Percentiles rank a stretch among this genome's conserved stretches.
These are phyloP conservation scores for Coprinopsis cinerea DNA, from an alignment of 768 basidiomycete genomes.

Conservation along the genomic window DNA sequence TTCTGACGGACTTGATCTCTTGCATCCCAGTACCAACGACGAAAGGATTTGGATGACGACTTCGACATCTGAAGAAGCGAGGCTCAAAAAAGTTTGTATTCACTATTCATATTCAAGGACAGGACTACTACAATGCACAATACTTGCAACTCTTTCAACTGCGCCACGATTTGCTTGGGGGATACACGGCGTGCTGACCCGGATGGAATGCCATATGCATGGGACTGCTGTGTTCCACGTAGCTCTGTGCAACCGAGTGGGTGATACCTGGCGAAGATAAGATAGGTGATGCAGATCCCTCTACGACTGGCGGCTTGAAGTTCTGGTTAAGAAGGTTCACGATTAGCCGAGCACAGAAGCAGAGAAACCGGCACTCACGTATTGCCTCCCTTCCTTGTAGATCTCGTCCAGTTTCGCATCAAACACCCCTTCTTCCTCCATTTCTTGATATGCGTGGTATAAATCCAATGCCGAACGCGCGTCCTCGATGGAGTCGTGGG, in stretches of 20 bases:
- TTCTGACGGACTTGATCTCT: too few species aligned
- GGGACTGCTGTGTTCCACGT: neutral
- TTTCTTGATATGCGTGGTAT: constrained; percentile 74
- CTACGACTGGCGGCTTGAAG: constrained; percentile 47
- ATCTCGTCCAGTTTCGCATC: constrained; percentile 85
- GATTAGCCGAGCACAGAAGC: neutral
- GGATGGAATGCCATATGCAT: neutral
- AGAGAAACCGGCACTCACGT: constrained; percentile 37
- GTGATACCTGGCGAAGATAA: neutral
- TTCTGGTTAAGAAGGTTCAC: constrained; percentile 29
- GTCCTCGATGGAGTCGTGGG: constrained; percentile 98
- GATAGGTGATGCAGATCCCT: constrained; percentile 10
- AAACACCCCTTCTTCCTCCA: constrained; percentile 72
- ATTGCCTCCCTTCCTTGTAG: constrained; percentile 71
- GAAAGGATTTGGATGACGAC: constrained; percentile 63
- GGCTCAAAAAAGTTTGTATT: neutral
- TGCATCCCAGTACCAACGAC: constrained; percentile 48
- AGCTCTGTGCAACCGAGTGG: neutral
- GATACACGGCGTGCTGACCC: neutral
- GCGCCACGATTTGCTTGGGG: neutral
- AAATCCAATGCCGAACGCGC: constrained; percentile 80
- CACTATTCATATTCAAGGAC: neutral
- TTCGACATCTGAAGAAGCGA: constrained; percentile 52
- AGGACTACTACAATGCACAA: neutral
- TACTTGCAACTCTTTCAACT: neutral